Evolutionary conservation across 2,329 filamentous ascomycete genomes (phyloP), one percentile per base, ranked within the genome.

Genomic region (Paraphaeosphaeria sporulosa): DNA sequence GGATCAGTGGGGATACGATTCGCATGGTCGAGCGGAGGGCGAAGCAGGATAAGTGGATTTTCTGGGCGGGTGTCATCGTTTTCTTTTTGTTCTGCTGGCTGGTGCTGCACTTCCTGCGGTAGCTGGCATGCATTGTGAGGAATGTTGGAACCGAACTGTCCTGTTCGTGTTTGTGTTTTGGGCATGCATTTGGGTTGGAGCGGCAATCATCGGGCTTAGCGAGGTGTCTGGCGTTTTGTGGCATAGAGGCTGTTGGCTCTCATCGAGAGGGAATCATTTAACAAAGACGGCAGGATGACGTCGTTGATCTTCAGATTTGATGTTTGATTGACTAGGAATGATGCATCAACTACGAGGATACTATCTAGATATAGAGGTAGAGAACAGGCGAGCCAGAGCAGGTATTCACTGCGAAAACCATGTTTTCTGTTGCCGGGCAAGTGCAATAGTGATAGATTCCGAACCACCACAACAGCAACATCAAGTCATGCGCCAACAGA

Each of bases 31-130:
- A 98, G 80, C 82, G 95, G 68, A 85, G 95, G 64, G 93, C 95
- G 53, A 91, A 89, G 77, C 91, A 98, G 82, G 95, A 99, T 77
- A 98, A 97, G 80, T 98, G 94, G 93, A 96, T 99, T 38, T 99
- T 99, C 77, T 91, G 91, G 85, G 90, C 83, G 0, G 93, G 95
- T 0, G 93, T 94, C 2, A 79, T 96, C 5, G 79, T 95, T 38
- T 99, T 99, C 78, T 91, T 98, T 71, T 74, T 86, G 40, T 99
- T 99, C 76, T 97, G 94, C 78, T 98, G 93, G 88, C 80, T 95
- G 65, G 93, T 96, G 58, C 76, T 99, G 74, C 91, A 94, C 79
- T 98, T 87, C 75, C 78, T 99, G 79, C 83, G 92, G 75, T 60
- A 52, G 44, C 15, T 5, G 12, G 17, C 5, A 30, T 27, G 4